phyloP scores from a whole-genome alignment of 768 basidiomycete genomes.

The Nevesoporus exiguus region DNA sequence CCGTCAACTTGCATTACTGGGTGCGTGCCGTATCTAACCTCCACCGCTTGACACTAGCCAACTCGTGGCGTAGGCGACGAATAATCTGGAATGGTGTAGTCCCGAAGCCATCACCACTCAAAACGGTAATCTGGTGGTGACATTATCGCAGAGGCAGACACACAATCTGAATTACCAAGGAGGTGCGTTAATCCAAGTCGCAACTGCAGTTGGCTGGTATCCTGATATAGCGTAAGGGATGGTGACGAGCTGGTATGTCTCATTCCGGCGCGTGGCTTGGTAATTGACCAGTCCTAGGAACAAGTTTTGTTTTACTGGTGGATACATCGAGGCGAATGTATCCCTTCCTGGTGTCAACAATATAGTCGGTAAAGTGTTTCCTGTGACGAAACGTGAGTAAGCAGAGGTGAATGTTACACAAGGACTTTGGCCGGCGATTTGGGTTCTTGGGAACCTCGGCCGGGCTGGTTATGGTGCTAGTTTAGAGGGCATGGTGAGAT shows the following conservation, averaged over 20 bases:
- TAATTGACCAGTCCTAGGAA: constrained; percentile 48
- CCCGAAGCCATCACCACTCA: constrained; percentile 49
- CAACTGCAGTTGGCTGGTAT: constrained; percentile 24
- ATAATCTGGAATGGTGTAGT: constrained; percentile 58
- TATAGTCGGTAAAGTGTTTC: constrained; percentile 43
- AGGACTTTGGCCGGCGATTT: constrained; percentile 53
- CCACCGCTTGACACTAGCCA: constrained; percentile 31
- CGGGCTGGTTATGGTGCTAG: constrained; percentile 70
- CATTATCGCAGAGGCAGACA: constrained; percentile 43
- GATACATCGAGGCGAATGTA: constrained; percentile 64
- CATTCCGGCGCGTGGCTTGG: neutral
- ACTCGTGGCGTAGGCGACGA: constrained; percentile 31
- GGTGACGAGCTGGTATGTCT: constrained; percentile 39
- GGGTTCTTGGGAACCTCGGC: constrained; percentile 58
- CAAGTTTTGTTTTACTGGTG: constrained; percentile 88
- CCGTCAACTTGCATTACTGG: constrained; percentile 41
- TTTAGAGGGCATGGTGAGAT: constrained; percentile 47
- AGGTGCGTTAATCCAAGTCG: constrained; percentile 22
- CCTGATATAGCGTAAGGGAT: constrained; percentile 42
- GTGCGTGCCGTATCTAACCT: constrained; percentile 30
- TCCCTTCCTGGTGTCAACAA: constrained; percentile 65
- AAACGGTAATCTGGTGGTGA: constrained; percentile 50
- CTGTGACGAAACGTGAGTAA: neutral
- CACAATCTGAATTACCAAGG: constrained; percentile 46
- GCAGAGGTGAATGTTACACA: constrained; percentile 3